A percentile compares a stretch with the other conserved stretches of the same genome.
Evolutionary conservation across 257 asterid genomes (phyloP).

Genomic region (Solanum pennellii): DNA sequence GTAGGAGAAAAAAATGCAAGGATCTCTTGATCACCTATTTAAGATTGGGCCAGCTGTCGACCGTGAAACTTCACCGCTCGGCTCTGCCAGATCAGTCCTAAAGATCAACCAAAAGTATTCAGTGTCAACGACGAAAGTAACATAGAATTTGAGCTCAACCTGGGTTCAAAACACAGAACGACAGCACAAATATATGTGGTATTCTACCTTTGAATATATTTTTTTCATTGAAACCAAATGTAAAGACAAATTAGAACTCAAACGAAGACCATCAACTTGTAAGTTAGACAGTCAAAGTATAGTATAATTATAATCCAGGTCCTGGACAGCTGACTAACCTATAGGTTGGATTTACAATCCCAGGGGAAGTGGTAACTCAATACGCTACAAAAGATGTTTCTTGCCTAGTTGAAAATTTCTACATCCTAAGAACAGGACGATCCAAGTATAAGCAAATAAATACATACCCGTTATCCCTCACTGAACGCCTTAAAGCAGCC

Average conservation of each 20-base stretch:
- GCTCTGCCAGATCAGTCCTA: conserved; percentile 88
- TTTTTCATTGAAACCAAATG: neutral
- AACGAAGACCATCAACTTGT: neutral
- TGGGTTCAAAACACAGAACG: neutral
- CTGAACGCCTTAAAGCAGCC: conserved; percentile 90
- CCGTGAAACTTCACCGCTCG: conserved; percentile 77
- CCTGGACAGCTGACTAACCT: neutral
- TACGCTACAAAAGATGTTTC: neutral
- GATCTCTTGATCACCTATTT: conserved; percentile 38
- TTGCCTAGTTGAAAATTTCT: neutral
- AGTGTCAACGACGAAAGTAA: conserved; percentile 3
- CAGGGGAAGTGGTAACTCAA: neutral
- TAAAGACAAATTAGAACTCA: neutral
- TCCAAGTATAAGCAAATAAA: neutral
- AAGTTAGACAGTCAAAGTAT: neutral
- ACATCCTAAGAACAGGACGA: neutral
- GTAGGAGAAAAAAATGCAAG: neutral
- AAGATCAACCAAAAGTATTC: conserved; percentile 3
- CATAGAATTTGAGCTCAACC: neutral
- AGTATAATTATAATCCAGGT: neutral
- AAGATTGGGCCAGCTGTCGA: conserved; percentile 45
- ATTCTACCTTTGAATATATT: neutral
- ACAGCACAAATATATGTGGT: neutral
- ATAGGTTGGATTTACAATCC: neutral
- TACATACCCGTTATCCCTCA: conserved; percentile 87